A percentile compares a stretch with the other conserved stretches of the same genome.
phyloP scores from a whole-genome alignment of 768 basidiomycete species.

The Podaxis sp. region DNA sequence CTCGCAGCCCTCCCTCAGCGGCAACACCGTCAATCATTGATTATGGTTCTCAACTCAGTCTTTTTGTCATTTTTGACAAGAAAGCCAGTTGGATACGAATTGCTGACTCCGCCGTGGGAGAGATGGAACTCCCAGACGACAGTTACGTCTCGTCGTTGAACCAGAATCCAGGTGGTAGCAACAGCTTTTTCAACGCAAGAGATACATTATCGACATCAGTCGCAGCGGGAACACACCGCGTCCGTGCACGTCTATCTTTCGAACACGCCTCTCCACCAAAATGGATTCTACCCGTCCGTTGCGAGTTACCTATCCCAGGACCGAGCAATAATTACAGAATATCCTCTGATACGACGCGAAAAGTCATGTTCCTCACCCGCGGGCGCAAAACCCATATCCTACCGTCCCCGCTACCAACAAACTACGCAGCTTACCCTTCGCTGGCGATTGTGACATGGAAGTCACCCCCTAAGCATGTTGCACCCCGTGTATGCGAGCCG shows the following conservation, averaged over 20 bases:
- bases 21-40: conserved; percentile 28
- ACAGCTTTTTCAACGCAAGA: conserved; percentile 24
- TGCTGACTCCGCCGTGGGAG: conserved; percentile 77
- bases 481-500: conserved; percentile 45
- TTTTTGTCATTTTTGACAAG: conserved; percentile 88
- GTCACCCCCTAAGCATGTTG: conserved; percentile 51
- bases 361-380: conserved; percentile 64
- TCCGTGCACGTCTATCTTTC: conserved; percentile 30
- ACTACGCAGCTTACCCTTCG: conserved; percentile 44
- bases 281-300: conserved; percentile 52
- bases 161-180: conserved; percentile 18
- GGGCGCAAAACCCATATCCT: conserved; percentile 69
- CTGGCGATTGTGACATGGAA: conserved; percentile 59
- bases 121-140: conserved; percentile 62
- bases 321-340: neutral
- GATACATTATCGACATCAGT: conserved; percentile 24
- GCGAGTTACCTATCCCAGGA: conserved; percentile 43
- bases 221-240: conserved; percentile 24
- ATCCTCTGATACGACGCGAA: conserved; percentile 31
- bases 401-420: conserved; percentile 63
- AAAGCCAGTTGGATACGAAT: conserved; percentile 83
- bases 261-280: conserved; percentile 22
- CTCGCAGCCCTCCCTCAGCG: conserved; percentile 19
- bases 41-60: conserved; percentile 70
- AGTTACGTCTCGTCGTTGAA: conserved; percentile 26